phyloP scores from a whole-genome alignment of 2,329 filamentous ascomycete species.

The Colletotrichum eremochloae region DNA sequence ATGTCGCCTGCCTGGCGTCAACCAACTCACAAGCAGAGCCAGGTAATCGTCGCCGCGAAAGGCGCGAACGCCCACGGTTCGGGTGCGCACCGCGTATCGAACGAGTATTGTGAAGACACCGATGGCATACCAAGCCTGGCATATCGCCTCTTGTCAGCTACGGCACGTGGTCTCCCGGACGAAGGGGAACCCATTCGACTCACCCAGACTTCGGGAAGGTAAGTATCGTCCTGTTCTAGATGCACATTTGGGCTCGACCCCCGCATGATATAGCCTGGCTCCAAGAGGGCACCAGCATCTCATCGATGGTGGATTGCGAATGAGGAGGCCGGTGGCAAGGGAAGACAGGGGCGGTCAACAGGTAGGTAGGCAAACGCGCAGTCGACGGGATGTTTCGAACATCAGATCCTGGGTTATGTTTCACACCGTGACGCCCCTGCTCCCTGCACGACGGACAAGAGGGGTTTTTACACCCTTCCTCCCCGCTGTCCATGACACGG shows the following conservation, averaged over 20 bases:
- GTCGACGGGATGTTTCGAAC: not conserved
- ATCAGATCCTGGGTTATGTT: not conserved
- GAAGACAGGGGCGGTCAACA: too few relatives aligned
- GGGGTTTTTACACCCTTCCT: not conserved
- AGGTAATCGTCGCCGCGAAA: conserved; percentile 45
- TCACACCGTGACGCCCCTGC: too few relatives aligned
- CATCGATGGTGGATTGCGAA: not conserved
- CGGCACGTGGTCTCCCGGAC: not conserved
- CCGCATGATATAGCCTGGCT: conserved; percentile 25
- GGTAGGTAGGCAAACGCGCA: not conserved
- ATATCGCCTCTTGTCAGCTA: not conserved
- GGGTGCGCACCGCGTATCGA: conserved; percentile 41
- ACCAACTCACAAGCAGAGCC: conserved; percentile 37
- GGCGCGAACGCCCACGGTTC: conserved; percentile 42
- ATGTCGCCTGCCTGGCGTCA: too few relatives aligned
- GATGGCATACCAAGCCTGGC: conserved; percentile 40
- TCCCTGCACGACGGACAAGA: too few relatives aligned
- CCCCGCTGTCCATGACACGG: not conserved
- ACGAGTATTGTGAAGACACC: conserved; percentile 43
- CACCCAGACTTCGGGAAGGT: conserved; percentile 44
- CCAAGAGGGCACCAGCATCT: conserved; percentile 22
- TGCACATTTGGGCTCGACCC: conserved; percentile 35
- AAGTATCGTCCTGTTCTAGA: conserved; percentile 38
- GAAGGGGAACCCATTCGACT: not conserved
- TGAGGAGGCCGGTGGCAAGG: not conserved